Base-by-base conservation (phyloP, 2,329 filamentous ascomycete genomes). In the Colletotrichum plurivorum region DNA sequence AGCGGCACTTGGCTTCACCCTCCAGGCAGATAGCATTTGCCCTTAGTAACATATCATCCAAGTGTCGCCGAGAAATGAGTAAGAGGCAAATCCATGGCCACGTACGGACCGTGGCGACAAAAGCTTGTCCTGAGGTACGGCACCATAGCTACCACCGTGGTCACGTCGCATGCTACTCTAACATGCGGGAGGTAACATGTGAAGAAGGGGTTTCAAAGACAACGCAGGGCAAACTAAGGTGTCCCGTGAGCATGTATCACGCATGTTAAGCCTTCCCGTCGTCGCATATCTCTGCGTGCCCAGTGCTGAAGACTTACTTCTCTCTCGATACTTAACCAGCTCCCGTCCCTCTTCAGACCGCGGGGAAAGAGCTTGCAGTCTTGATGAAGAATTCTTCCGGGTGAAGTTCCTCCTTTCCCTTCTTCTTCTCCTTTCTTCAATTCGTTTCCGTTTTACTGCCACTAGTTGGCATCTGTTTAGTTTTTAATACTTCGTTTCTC, bases 271-370 rank as follows among this genome's bases (percentile, higher is more conserved):
- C 43, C 45, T 60, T 66, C 36, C 18, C 20, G 22, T 53, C 66
- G 62, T 66, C 66, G 55, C 55, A 68, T 60, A 68, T 60, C 56
- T 52, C 45, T 41, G 55, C 56, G 43, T 56, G 48, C 52, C 22
- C 67, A 56, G 45, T 46, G 62, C 67, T 56, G 18, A 46, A 16
- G 16, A 46, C 13, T 3, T 15, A 10, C 31, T 36, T 36, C 16
- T 9, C 22, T n/a, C 18, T 39, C 10, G 43, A 16, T 69, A 69
- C 66, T 66, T 66, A 69, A 69, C 18, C 31, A 39, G 18, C 25
- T 18, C 16, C 25, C 36, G 2, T 22, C 18, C 55, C 66, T 52
- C 61, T 16, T 55, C 36, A 31, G 22, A 4, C 27, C 22, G 4
- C 22, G 4, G 18, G 10, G 16, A n/a, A 15, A 10, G 39, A 16